Conservation (phyloP, 768 basidiomycete species). For the Pulveroboletus sp. region DNA sequence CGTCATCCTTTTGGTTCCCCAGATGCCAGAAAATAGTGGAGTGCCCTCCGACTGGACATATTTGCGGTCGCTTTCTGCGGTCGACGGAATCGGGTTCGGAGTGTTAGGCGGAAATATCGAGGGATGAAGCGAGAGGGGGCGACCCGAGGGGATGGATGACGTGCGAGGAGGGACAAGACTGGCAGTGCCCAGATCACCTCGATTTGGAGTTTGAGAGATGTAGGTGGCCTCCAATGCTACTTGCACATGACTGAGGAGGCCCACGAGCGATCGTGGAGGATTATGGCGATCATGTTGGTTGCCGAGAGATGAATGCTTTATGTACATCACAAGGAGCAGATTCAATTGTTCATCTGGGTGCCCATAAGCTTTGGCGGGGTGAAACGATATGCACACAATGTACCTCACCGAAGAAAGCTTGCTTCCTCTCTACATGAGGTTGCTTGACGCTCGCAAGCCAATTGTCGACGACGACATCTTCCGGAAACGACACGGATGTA, state of each 20-base stretch:
- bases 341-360: conserved; percentile 53
- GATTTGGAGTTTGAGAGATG: conserved; percentile 47
- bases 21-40: conserved; percentile 62
- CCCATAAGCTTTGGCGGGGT: conserved; percentile 14
- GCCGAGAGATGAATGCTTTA: conserved; percentile 33
- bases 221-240: conserved; percentile 80
- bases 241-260: conserved; percentile 67
- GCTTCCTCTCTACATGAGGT: conserved; percentile 47
- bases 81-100: conserved; percentile 77
- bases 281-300: conserved; percentile 15
- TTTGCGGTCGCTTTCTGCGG: conserved; percentile 65
- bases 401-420: conserved; percentile 72
- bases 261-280: conserved; percentile 42
- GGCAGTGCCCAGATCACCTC: conserved; percentile 35
- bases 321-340: conserved; percentile 41
- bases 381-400: conserved; percentile 10
- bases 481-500: conserved; percentile 58
- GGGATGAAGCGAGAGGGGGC: conserved; percentile 42
- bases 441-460: conserved; percentile 52
- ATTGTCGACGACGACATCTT: conserved; percentile 40
- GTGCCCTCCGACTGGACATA: conserved; percentile 81
- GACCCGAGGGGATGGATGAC: conserved; percentile 39
- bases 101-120: conserved; percentile 79
- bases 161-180: conserved; percentile 53
- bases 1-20: conserved; percentile 56